phyloP scores from a whole-genome alignment of 768 basidiomycete species.

The Pholiota microspora region DNA sequence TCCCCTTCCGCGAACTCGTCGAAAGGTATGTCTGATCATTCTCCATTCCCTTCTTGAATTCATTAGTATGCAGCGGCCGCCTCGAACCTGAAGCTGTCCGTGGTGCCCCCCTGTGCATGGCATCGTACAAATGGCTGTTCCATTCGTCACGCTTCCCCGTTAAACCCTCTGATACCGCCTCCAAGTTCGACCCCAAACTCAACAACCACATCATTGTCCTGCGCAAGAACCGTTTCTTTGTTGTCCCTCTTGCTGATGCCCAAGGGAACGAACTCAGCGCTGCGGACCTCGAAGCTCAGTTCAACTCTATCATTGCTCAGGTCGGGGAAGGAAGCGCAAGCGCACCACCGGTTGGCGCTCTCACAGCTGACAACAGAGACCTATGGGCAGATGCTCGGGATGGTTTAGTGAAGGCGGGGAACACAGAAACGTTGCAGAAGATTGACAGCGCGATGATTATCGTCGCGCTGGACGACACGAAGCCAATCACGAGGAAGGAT shows the following conservation, averaged over 20 bases:
- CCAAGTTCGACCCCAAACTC: constrained; percentile 68
- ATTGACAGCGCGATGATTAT: constrained; percentile 92
- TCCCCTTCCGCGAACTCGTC: constrained; percentile 80
- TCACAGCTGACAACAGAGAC: constrained; percentile 90
- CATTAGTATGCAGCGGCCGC: constrained; percentile 43
- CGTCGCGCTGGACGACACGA: constrained; percentile 80
- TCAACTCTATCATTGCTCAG: constrained; percentile 62
- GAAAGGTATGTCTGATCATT: constrained; percentile 57
- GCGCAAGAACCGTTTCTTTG: constrained; percentile 89
- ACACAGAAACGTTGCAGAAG: constrained; percentile 64
- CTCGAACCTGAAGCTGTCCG: constrained; percentile 88
- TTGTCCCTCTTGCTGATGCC: constrained; percentile 66
- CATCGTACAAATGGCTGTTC: constrained; percentile 97
- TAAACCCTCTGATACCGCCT: constrained; percentile 79
- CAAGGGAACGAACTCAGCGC: constrained; percentile 72
- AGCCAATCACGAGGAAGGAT: constrained; percentile 79
- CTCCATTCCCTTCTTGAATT: background rate
- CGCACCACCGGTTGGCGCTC: constrained; percentile 64
- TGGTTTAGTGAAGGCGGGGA: constrained; percentile 67
- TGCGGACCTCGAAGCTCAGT: constrained; percentile 81
- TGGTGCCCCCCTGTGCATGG: constrained; percentile 82
- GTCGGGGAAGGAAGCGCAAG: constrained; percentile 45
- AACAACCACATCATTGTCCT: constrained; percentile 91
- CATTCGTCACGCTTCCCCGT: constrained; percentile 88
- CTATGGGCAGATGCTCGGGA: constrained; percentile 77